Evolutionary conservation across 805 yeast species (phyloP).

Genomic region (Ogataea allantospora): DNA sequence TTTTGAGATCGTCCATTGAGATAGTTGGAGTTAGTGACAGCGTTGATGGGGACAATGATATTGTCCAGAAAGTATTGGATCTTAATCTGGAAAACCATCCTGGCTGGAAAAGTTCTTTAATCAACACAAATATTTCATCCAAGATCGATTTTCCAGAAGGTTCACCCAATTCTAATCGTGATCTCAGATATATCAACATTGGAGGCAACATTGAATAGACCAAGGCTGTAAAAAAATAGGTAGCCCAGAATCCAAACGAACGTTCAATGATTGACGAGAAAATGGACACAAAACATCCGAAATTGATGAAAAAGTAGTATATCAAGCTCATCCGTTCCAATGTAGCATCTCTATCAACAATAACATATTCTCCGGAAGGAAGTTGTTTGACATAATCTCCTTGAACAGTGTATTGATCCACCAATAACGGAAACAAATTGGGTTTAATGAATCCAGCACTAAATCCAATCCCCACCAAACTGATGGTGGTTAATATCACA

Average conservation of each 20-base stretch:
- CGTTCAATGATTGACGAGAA: constrained; percentile 49
- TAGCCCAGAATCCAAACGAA: constrained; percentile 50
- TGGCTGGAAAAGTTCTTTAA: constrained; percentile 38
- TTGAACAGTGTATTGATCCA: constrained; percentile 62
- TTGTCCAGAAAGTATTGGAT: constrained; percentile 41
- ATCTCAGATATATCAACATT: constrained; percentile 38
- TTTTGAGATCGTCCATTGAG: constrained; percentile 41
- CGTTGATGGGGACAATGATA: constrained; percentile 21
- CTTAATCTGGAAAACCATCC: constrained; percentile 40
- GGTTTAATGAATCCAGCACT: constrained; percentile 57
- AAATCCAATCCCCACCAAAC: constrained; percentile 38
- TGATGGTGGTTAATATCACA: constrained; percentile 37
- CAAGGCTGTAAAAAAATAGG: constrained; percentile 50
- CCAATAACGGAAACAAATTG: constrained; percentile 45
- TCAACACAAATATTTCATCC: constrained; percentile 39
- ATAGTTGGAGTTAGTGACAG: constrained; percentile 3
- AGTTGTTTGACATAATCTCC: constrained; percentile 53
- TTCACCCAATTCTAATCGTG: constrained; percentile 34
- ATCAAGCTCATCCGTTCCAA: constrained; percentile 39
- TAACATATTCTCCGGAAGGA: constrained; percentile 55
- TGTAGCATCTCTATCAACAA: constrained; percentile 47
- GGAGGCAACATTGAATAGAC: constrained; percentile 48
- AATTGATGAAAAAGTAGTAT: constrained; percentile 53
- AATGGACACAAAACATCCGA: constrained; percentile 50
- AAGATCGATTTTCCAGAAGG: constrained; percentile 45